phyloP scores from a whole-genome alignment of 768 basidiomycete species.

The Pulveroboletus sp. region DNA sequence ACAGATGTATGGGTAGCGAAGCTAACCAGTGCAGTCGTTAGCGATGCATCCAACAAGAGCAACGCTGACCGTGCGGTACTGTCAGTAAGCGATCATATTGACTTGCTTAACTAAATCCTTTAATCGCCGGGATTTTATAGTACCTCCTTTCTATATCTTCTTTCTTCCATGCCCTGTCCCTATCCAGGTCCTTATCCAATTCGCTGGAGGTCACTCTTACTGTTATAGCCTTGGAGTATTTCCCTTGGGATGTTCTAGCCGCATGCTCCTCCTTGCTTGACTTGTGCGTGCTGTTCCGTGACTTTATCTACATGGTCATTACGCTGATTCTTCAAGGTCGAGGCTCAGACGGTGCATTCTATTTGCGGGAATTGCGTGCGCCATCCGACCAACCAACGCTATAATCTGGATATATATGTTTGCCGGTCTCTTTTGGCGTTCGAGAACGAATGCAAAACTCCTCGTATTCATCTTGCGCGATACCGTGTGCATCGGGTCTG shows the following conservation, averaged over 20 bases:
- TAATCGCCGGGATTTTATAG: slow-evolving; percentile 38
- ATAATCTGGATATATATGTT: slow-evolving; percentile 83
- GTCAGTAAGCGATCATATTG: slow-evolving; percentile 51
- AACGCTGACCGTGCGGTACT: slow-evolving; percentile 36
- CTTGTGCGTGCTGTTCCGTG: slow-evolving; percentile 11
- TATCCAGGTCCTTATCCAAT: slow-evolving; percentile 90
- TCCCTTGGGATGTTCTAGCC: slow-evolving; percentile 62
- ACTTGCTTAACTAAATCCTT: neutral
- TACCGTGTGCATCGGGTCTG: slow-evolving; percentile 46
- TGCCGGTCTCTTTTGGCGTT: slow-evolving; percentile 51
- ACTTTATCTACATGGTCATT: slow-evolving; percentile 13
- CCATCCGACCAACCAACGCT: slow-evolving; percentile 84
- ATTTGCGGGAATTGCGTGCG: slow-evolving; percentile 76
- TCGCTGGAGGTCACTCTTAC: slow-evolving; percentile 89
- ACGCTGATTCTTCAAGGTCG: slow-evolving; percentile 33
- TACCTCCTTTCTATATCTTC: slow-evolving; percentile 78
- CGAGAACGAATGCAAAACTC: slow-evolving; percentile 36
- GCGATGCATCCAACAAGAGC: slow-evolving; percentile 43
- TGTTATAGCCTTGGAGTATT: slow-evolving; percentile 70
- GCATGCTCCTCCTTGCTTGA: slow-evolving; percentile 22
- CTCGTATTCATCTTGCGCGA: slow-evolving; percentile 38
- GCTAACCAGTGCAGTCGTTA: slow-evolving; percentile 57
- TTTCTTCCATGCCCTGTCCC: slow-evolving; percentile 80
- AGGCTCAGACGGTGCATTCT: slow-evolving; percentile 37
- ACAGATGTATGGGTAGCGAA: slow-evolving; percentile 76